Percentiles rank a stretch among this genome's conserved stretches.
Conservation (phyloP, 345 rosid genomes). For the Noccaea bulbosa region DNA sequence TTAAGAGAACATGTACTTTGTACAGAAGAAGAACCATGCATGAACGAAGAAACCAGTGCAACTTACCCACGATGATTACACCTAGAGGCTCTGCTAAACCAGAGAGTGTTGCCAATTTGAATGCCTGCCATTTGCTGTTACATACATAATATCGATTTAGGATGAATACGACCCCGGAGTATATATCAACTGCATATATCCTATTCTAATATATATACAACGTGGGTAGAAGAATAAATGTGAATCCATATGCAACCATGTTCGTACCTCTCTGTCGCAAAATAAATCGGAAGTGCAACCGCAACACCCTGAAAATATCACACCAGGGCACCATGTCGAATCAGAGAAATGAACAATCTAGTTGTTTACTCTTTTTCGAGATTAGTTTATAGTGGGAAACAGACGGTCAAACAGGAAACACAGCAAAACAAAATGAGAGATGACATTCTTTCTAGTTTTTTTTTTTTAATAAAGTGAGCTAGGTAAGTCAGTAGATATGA, state of each 20-base stretch:
- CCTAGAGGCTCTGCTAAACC: slow-evolving; percentile 99
- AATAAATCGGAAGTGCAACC: slow-evolving; percentile 94
- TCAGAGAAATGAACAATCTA: slow-evolving; percentile 22
- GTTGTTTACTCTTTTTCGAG: background rate
- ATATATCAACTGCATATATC: slow-evolving; percentile 13
- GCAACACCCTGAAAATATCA: slow-evolving; percentile 80
- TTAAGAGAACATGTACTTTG: background rate
- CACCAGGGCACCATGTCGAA: slow-evolving; percentile 23
- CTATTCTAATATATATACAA: slow-evolving; percentile 17
- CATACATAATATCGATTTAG: slow-evolving; percentile 30
- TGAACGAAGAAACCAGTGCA: slow-evolving; percentile 1
- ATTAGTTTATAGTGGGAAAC: slow-evolving; percentile 8
- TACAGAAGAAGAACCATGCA: background rate
- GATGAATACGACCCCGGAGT: slow-evolving; percentile 11
- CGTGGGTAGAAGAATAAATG: background rate
- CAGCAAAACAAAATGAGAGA: background rate
- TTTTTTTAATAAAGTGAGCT: background rate
- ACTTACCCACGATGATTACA: slow-evolving; percentile 87
- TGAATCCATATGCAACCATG: slow-evolving; percentile 18
- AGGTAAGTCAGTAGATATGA: slow-evolving; percentile 23
- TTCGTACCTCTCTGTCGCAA: slow-evolving; percentile 93
- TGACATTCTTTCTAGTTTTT: slow-evolving; percentile 3
- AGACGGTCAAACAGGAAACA: slow-evolving; percentile 10
- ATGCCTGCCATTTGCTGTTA: slow-evolving; percentile 98
- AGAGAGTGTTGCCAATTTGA: slow-evolving; percentile 93